phyloP scores from a whole-genome alignment of 108 stramenopile species.

The Skeletonema tropicum region DNA sequence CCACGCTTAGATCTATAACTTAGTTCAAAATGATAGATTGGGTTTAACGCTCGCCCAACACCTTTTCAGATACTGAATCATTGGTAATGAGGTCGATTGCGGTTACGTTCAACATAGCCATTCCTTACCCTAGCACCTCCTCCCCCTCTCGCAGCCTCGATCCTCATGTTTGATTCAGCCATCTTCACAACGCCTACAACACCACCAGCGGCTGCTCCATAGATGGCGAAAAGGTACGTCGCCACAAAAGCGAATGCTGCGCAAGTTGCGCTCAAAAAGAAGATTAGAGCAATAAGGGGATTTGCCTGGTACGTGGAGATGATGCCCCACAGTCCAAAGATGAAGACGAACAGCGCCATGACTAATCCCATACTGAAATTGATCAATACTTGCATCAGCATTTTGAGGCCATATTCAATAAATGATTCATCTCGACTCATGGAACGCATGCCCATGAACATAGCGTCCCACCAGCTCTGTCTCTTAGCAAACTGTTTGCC shows the following conservation, averaged over 20 bases:
- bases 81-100: slow-evolving; percentile 49
- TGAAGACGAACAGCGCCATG: slow-evolving; percentile 82
- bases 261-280: slow-evolving; percentile 75
- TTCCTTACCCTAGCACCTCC: slow-evolving; percentile 14
- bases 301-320: slow-evolving; percentile 90
- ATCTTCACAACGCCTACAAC: slow-evolving; percentile 85
- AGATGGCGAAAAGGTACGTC: slow-evolving; percentile 78
- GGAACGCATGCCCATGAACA: slow-evolving; percentile 82
- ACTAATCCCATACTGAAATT: slow-evolving; percentile 87
- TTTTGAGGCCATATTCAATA: slow-evolving; percentile 74
- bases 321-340: slow-evolving; percentile 81
- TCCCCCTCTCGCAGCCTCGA: slow-evolving; percentile 34
- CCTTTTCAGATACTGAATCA: no score
- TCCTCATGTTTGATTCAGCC: slow-evolving; percentile 68
- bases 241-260: slow-evolving; percentile 87
- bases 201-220: slow-evolving; percentile 81
- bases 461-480: slow-evolving; percentile 89
- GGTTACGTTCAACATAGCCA: slow-evolving; percentile 7
- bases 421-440: slow-evolving; percentile 73
- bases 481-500: slow-evolving; percentile 85
- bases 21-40: no score
- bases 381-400: slow-evolving; percentile 77
- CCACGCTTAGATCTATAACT: no score
- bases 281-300: slow-evolving; percentile 70
- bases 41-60: no score